These are phyloP conservation scores for Kregervanrija pseudodelftensis DNA, from an alignment of 805 yeast genomes.

Conservation along the genomic window DNA sequence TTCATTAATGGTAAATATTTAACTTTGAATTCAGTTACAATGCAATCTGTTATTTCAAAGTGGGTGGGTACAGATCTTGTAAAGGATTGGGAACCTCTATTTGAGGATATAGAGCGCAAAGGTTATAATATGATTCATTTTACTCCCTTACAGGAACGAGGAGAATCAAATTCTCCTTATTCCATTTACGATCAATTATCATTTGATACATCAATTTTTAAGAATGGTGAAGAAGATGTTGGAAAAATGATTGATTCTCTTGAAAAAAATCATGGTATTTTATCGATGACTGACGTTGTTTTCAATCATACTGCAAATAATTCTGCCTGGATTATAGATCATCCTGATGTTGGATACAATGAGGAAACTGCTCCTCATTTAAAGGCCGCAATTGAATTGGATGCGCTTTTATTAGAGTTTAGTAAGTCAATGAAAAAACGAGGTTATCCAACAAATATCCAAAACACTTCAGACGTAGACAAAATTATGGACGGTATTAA, in stretches of 20 bases:
- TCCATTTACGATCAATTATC: constrained; percentile 79
- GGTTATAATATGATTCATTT: constrained; percentile 96
- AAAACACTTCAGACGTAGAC: constrained; percentile 46
- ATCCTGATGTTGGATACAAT: constrained; percentile 89
- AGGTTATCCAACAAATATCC: constrained; percentile 56
- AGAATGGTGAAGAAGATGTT: constrained; percentile 47
- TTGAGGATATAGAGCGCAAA: constrained; percentile 55
- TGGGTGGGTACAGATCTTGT: constrained; percentile 67
- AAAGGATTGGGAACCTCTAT: constrained; percentile 59
- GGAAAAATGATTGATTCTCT: constrained; percentile 39
- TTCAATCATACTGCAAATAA: constrained; percentile 93
- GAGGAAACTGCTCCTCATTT: constrained; percentile 85
- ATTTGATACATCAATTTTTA: constrained; percentile 65
- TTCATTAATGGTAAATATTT: constrained; percentile 46
- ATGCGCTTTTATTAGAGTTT: constrained; percentile 56
- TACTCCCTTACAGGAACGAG: constrained; percentile 87
- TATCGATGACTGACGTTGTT: constrained; percentile 86
- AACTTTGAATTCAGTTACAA: constrained; percentile 69
- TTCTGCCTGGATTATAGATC: constrained; percentile 75
- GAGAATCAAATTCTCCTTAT: constrained; percentile 88
- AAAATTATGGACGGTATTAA: constrained; percentile 61
- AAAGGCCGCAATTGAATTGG: constrained; percentile 77
- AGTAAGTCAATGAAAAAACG: constrained; percentile 48
- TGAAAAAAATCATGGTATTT: constrained; percentile 49
- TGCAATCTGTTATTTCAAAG: constrained; percentile 84